These are phyloP conservation scores for Pyricularia sp. DNA, from an alignment of 2,329 filamentous ascomycete genomes.

Conservation along the genomic window DNA sequence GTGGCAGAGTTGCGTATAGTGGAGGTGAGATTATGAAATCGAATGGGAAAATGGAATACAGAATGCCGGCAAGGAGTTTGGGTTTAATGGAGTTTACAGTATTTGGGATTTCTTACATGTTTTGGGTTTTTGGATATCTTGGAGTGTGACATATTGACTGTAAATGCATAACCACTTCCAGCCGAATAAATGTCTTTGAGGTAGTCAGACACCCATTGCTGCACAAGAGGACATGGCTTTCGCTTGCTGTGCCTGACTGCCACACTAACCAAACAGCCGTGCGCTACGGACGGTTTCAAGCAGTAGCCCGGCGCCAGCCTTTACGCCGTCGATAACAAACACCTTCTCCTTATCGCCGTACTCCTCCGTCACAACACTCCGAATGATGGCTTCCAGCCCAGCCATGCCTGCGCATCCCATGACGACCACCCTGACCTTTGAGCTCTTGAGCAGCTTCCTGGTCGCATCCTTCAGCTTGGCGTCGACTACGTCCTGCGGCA, in stretches of 20 bases:
- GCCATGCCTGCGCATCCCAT: constrained; percentile 91
- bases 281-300: constrained; percentile 41
- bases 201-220: neutral
- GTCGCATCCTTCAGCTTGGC: constrained; percentile 62
- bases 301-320: constrained; percentile 56
- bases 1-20: neutral
- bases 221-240: neutral
- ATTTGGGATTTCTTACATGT: neutral
- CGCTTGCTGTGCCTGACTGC: neutral
- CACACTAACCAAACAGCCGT: constrained; percentile 21
- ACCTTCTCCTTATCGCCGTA: constrained; percentile 49
- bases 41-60: neutral
- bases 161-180: neutral
- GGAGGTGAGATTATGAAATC: too few relatives aligned
- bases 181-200: neutral
- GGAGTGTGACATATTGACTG: neutral
- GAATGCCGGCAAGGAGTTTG: neutral
- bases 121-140: neutral
- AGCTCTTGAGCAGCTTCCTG: constrained; percentile 47
- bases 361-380: constrained; percentile 55
- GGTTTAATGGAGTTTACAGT: neutral
- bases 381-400: constrained; percentile 70
- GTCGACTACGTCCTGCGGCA: constrained; percentile 54
- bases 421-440: constrained; percentile 58
- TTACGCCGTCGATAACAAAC: constrained; percentile 71